Evolutionary conservation across 2,329 filamentous ascomycete species (phyloP).

Genomic region (Blastomyces gilchristii): DNA sequence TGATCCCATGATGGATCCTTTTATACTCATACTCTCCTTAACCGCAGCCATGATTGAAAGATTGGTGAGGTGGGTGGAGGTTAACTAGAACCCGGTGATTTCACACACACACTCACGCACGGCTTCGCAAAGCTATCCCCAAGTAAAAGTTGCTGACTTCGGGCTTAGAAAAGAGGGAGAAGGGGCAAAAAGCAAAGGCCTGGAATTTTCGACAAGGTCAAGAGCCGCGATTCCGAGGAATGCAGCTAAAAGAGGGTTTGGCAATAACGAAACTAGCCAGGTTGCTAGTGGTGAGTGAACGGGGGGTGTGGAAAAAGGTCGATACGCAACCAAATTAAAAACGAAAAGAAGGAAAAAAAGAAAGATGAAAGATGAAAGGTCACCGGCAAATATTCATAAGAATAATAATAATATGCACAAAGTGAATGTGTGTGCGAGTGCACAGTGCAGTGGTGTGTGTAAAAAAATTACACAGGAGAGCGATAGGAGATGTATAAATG

Average conservation of each 20-base stretch:
- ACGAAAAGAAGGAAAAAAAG: not conserved
- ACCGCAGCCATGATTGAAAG: slow-evolving; percentile 38
- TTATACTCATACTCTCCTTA: slow-evolving; percentile 63
- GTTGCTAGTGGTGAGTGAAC: not conserved
- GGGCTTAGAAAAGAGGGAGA: not conserved
- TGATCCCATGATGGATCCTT: slow-evolving; percentile 65
- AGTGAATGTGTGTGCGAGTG: slow-evolving; percentile 1
- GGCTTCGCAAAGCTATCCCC: not conserved
- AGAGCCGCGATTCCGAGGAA: not conserved
- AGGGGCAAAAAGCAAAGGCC: not conserved
- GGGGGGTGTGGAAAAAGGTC: not conserved
- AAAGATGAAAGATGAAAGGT: not conserved
- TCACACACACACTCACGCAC: not conserved
- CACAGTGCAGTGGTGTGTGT: not conserved
- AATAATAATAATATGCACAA: slow-evolving; percentile 5
- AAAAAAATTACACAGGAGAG: too few species aligned
- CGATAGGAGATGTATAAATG: not conserved
- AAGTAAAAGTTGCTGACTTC: not conserved
- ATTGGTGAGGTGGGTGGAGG: not conserved
- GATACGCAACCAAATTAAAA: not conserved
- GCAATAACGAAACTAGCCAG: not conserved
- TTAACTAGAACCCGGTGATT: not conserved
- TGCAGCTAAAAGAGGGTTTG: not conserved
- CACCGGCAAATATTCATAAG: not conserved
- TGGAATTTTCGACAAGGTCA: not conserved